A percentile compares a stretch with the other conserved stretches of the same genome.
phyloP scores from a whole-genome alignment of 306 rosid genomes.

The Cicer cuneatum region DNA sequence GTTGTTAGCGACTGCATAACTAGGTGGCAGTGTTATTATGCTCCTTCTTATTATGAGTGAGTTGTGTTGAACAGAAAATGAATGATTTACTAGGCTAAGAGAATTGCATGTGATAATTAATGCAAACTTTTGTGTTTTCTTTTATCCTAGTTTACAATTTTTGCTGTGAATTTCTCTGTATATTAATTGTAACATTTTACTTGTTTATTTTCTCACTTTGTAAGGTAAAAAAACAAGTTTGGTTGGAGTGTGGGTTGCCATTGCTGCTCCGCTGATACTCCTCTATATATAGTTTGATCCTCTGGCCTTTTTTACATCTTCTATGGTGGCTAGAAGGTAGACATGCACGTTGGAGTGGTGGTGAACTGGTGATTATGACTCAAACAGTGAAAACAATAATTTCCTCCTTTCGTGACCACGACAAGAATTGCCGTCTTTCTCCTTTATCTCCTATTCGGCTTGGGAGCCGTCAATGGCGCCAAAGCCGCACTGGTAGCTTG shows the following conservation, averaged over 20 bases:
- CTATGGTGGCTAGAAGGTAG: constrained; percentile 44
- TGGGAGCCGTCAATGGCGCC: constrained; percentile 57
- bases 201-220: constrained; percentile 32
- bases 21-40: constrained; percentile 16
- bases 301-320: constrained; percentile 27
- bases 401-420: constrained; percentile 48
- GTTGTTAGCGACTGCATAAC: not conserved
- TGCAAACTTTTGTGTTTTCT: constrained; percentile 10
- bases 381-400: constrained; percentile 50
- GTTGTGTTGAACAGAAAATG: constrained; percentile 10
- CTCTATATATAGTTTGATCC: constrained; percentile 23
- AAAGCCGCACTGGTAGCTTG: constrained; percentile 52
- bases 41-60: not conserved
- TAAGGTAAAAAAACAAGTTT: constrained; percentile 45
- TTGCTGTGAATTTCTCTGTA: not conserved
- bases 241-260: constrained; percentile 2
- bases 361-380: constrained; percentile 57
- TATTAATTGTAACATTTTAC: constrained; percentile 37
- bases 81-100: constrained; percentile 10
- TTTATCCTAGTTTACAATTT: no score
- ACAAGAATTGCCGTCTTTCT: constrained; percentile 47
- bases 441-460: constrained; percentile 41
- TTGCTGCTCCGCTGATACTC: constrained; percentile 35
- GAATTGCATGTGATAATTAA: constrained; percentile 17
- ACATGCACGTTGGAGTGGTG: constrained; percentile 50